Evolutionary conservation across 495 filamentous ascomycete genomes (phyloP).

Genomic region (Saxispiralis lemnorum): DNA sequence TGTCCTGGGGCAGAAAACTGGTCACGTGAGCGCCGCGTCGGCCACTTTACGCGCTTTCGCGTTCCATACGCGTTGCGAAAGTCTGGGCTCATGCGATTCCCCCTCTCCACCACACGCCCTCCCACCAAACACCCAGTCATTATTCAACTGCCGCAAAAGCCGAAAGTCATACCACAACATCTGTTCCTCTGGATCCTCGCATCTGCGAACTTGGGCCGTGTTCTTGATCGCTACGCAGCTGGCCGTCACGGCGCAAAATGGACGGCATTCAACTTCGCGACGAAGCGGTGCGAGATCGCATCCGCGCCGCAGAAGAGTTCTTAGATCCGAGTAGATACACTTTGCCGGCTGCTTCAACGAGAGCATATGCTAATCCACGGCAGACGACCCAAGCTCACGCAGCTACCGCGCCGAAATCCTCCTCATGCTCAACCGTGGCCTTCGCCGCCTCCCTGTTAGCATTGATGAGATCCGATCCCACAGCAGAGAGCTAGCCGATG

Average conservation of each 20-base stretch:
- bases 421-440: conserved; percentile 77
- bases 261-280: conserved; percentile 57
- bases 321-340: conserved; percentile 58
- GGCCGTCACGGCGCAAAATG: conserved; percentile 24
- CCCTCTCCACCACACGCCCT: no score
- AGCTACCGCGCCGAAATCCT: conserved; percentile 77
- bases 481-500: conserved; percentile 73
- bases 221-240: no score
- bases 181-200: no score
- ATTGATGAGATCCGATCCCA: conserved; percentile 87
- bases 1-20: no score
- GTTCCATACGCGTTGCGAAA: no score
- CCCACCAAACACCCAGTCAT: no score
- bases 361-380: conserved; percentile 13
- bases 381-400: conserved; percentile 40
- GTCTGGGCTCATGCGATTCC: no score
- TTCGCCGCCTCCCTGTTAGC: conserved; percentile 61
- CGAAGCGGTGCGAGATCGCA: conserved; percentile 62
- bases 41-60: no score
- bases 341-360: conserved; percentile 1
- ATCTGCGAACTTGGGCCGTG: no score
- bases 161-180: no score
- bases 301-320: conserved; percentile 67
- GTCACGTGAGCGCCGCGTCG: no score
- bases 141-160: no score